Evolutionary conservation across 2,329 filamentous ascomycete species (phyloP).

Genomic region (Myrmaecium sp.): DNA sequence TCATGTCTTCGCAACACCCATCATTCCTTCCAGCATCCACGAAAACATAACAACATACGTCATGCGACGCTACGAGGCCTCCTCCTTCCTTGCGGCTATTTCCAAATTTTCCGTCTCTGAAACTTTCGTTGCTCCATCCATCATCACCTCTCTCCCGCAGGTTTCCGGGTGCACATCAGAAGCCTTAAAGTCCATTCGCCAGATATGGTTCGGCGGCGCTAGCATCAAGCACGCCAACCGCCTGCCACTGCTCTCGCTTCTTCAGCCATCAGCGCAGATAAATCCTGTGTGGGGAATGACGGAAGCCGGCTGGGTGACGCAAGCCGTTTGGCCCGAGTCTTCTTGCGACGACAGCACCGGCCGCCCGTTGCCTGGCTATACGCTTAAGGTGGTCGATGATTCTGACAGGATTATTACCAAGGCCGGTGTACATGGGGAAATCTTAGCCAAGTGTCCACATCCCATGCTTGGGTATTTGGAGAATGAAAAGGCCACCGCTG

Average conservation of each 20-base stretch:
- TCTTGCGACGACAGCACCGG: conserved; percentile 1
- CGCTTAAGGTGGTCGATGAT: conserved; percentile 2
- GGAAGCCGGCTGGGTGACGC: conserved; percentile 27
- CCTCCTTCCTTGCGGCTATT: conserved; percentile 23
- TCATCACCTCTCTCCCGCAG: conserved; percentile 14
- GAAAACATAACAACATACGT: conserved; percentile 30
- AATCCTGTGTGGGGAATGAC: conserved; percentile 39
- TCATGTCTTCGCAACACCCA: conserved; percentile 32
- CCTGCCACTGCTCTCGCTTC: conserved; percentile 24
- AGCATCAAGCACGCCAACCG: conserved; percentile 3
- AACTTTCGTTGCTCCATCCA: conserved; percentile 30
- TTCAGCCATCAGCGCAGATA: conserved; percentile 25
- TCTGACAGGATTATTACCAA: not conserved
- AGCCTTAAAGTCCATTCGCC: conserved; percentile 26
- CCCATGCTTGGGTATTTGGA: conserved; percentile 3
- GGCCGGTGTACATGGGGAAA: conserved; percentile 2
- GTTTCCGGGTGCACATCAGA: conserved; percentile 15
- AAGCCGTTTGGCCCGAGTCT: not conserved
- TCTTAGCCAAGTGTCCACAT: conserved; percentile 2
- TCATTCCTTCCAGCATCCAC: conserved; percentile 29
- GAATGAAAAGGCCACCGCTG: conserved; percentile 4
- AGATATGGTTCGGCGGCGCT: conserved; percentile 32
- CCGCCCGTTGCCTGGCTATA: not conserved
- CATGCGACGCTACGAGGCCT: conserved; percentile 27
- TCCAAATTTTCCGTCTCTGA: conserved; percentile 30